Evolutionary conservation across 805 yeast species (phyloP), one percentile per base, ranked within the genome.

Genomic region (Osmozyma mogii): DNA sequence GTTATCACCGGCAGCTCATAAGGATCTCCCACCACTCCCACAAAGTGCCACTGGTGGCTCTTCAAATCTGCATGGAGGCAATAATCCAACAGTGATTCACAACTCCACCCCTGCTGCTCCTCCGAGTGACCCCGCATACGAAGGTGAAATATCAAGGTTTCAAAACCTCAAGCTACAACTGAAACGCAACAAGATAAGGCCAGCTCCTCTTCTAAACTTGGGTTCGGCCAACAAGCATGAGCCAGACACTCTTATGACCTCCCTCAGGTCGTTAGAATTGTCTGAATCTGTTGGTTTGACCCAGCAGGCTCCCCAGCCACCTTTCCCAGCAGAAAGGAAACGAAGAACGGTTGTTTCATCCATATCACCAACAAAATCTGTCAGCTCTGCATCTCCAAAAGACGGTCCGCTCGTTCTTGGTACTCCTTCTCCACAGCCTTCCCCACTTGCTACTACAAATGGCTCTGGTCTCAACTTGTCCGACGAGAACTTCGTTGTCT

Each of bases 401-500:
- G 23, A 6, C n/a, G 23, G 23, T 13, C 15, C 31, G 26, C 22
- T 38, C 43, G n/a, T 34, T 24, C n/a, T n/a, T n/a, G n/a, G n/a
- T n/a, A n/a, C n/a, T n/a, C n/a, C n/a, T n/a, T n/a, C n/a, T n/a
- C n/a, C n/a, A n/a, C n/a, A n/a, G 20, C 42, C 42, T 15, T 28
- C 43, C 11, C 46, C 61, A 13, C 67, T 67, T 3, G 39, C 56
- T 9, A 47, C 60, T 16, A 53, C 68, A 15, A 57, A 64, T 1
- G 30, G 34, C 23, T 36, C 58, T 3, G 28, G 52, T 10, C 32
- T 58, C 15, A 50, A 45, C 25, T 44, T 63, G 19, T 49, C 51
- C 30, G 57, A 50, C 38, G 75, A 75, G 24, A 96, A 92, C 47
- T 56, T 92, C 15, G 72, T 87, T 10, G 73, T 77, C 19, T 52